Evolutionary conservation across 352 stramenopile genomes (phyloP).

Genomic region (Saprolegnia parasitica): DNA sequence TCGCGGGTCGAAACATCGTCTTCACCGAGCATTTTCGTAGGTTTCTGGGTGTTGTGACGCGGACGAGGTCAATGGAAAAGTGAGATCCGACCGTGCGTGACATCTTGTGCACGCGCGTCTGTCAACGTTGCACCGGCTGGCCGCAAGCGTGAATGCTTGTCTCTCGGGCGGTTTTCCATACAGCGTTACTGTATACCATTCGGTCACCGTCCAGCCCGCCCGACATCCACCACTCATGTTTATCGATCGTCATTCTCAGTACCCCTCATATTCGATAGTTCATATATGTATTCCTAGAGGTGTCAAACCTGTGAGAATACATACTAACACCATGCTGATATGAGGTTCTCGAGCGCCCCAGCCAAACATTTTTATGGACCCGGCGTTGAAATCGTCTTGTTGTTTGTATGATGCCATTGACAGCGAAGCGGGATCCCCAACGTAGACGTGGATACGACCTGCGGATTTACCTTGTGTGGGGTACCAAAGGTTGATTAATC

Average conservation of each 20-base stretch:
- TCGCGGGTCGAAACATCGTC: slow-evolving; percentile 11
- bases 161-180: neutral
- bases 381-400: neutral
- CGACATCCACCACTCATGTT: neutral
- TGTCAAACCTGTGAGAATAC: neutral
- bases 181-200: neutral
- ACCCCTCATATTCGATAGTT: neutral
- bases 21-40: slow-evolving; percentile 19
- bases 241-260: neutral
- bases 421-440: neutral
- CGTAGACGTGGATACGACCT: slow-evolving; percentile 1
- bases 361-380: neutral
- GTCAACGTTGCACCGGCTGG: neutral
- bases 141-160: slow-evolving; percentile 5
- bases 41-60: neutral
- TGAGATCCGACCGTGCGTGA: neutral
- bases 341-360: neutral
- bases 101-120: neutral
- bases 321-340: neutral
- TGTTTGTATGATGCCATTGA: neutral
- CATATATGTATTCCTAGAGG: neutral
- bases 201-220: too few species aligned
- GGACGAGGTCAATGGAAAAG: neutral
- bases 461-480: slow-evolving; percentile 17
- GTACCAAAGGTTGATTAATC: neutral